phyloP scores from a whole-genome alignment of 345 rosid species.

The Aquilaria malaccensis region DNA sequence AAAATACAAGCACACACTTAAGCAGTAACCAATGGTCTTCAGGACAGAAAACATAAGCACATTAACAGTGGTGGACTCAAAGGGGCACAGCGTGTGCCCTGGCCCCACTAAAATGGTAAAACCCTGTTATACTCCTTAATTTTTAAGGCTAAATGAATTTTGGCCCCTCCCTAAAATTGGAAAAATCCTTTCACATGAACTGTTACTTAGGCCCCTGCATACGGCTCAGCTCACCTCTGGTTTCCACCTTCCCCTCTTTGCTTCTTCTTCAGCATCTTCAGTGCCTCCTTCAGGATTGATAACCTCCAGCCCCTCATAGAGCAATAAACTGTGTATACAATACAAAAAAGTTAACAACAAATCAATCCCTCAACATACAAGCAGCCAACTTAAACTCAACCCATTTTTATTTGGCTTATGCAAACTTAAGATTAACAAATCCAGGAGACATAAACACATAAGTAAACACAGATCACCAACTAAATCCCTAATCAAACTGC shows the following conservation, averaged over 20 bases:
- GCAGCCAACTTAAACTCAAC: constrained; percentile 5
- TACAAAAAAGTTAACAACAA: no score
- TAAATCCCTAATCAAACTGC: constrained; percentile 2
- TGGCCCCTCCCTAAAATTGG: no score
- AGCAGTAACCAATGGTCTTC: no score
- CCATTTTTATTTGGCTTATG: neutral
- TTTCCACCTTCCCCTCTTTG: constrained; percentile 89
- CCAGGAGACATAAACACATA: constrained; percentile 9
- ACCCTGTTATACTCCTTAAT: neutral
- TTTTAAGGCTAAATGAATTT: neutral
- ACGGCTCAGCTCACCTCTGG: constrained; percentile 49
- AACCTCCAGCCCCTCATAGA: constrained; percentile 93
- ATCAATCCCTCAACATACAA: neutral
- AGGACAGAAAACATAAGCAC: no score
- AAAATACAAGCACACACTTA: no score
- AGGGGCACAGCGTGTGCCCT: no score
- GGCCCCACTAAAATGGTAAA: no score
- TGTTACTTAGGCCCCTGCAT: no score
- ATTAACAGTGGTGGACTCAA: no score
- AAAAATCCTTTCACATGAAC: no score
- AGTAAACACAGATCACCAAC: neutral
- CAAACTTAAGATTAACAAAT: neutral
- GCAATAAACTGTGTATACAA: constrained; percentile 39
- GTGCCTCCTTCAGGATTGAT: constrained; percentile 95
- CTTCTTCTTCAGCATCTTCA: constrained; percentile 95